Conservation (phyloP, 192 early-diverging fungal genomes). For the Dissophora ornata region DNA sequence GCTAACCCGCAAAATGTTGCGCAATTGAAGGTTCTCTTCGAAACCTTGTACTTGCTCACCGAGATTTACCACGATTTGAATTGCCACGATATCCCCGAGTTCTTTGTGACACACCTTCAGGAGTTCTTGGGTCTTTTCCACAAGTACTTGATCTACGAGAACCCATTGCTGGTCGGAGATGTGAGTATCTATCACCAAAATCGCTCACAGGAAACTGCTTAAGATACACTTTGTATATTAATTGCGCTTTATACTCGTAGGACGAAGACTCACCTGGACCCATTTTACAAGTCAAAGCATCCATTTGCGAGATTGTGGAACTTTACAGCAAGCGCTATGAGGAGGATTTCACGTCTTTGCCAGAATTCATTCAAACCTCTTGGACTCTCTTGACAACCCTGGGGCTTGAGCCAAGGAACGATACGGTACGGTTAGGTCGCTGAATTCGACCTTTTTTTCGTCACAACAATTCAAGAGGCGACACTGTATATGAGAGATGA, state of each 20-base stretch:
- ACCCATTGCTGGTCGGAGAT: slow-evolving; percentile 73
- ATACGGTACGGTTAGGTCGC: slow-evolving; percentile 66
- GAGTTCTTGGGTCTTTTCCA: slow-evolving; percentile 86
- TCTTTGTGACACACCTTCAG: slow-evolving; percentile 92
- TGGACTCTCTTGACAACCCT: slow-evolving; percentile 87
- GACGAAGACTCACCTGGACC: slow-evolving; percentile 88
- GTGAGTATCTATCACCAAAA: slow-evolving; percentile 43
- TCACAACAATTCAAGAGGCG: not conserved
- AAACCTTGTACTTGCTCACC: slow-evolving; percentile 79
- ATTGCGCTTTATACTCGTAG: slow-evolving; percentile 28
- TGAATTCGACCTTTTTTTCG: slow-evolving; percentile 15
- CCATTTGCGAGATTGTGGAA: slow-evolving; percentile 93
- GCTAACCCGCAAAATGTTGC: slow-evolving; percentile 68
- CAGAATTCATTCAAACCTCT: slow-evolving; percentile 88
- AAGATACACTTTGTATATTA: too few relatives aligned
- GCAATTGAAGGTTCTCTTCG: slow-evolving; percentile 77
- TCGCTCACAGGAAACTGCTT: too few relatives aligned
- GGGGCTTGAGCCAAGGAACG: slow-evolving; percentile 79
- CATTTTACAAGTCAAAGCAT: slow-evolving; percentile 89
- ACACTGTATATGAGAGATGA: too few relatives aligned
- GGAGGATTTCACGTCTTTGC: slow-evolving; percentile 85
- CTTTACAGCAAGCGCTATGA: slow-evolving; percentile 93
- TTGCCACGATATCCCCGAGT: slow-evolving; percentile 96
- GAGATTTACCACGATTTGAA: slow-evolving; percentile 97
- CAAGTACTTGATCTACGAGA: slow-evolving; percentile 88